Conservation (phyloP, 257 asterid genomes). For the Ballota nigra region DNA sequence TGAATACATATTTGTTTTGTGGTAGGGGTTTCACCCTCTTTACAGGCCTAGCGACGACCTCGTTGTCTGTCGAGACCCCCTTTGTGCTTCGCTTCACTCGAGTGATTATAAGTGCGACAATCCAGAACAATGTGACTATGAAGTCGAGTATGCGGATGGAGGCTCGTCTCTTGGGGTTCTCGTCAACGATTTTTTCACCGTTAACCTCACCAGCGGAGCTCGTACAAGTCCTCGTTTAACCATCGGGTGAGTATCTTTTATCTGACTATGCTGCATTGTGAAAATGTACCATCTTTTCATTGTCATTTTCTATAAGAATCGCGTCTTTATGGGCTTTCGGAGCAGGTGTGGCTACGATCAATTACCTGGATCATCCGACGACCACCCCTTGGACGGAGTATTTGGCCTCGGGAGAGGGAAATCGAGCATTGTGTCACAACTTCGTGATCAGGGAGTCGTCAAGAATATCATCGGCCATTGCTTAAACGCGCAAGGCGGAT, state of each 20-base stretch:
- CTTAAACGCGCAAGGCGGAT: conserved; percentile 71
- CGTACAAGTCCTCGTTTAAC: conserved; percentile 69
- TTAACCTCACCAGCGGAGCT: conserved; percentile 67
- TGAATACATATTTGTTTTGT: not conserved
- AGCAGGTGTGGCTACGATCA: conserved; percentile 97
- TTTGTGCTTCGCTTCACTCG: conserved; percentile 88
- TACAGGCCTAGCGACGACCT: conserved; percentile 91
- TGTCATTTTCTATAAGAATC: not conserved
- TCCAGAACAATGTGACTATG: conserved; percentile 92
- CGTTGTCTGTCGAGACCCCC: conserved; percentile 77
- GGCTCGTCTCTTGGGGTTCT: conserved; percentile 97
- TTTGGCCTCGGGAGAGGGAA: conserved; percentile 95
- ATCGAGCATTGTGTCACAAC: conserved; percentile 82
- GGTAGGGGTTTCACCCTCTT: conserved; percentile 84
- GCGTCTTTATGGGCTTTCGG: not conserved
- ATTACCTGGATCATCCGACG: conserved; percentile 54
- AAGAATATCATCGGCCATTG: conserved; percentile 84
- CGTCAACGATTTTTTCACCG: conserved; percentile 60
- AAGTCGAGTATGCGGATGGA: conserved; percentile 98
- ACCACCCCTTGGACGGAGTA: conserved; percentile 86
- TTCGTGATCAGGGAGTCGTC: conserved; percentile 63
- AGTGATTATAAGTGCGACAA: conserved; percentile 64
- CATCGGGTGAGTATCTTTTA: conserved; percentile 60
- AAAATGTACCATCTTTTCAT: not conserved
- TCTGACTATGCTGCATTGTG: not conserved